These are phyloP conservation scores for Rhexocercosporidium sp. DNA, from an alignment of 2,329 filamentous ascomycete species.

Conservation along the genomic window DNA sequence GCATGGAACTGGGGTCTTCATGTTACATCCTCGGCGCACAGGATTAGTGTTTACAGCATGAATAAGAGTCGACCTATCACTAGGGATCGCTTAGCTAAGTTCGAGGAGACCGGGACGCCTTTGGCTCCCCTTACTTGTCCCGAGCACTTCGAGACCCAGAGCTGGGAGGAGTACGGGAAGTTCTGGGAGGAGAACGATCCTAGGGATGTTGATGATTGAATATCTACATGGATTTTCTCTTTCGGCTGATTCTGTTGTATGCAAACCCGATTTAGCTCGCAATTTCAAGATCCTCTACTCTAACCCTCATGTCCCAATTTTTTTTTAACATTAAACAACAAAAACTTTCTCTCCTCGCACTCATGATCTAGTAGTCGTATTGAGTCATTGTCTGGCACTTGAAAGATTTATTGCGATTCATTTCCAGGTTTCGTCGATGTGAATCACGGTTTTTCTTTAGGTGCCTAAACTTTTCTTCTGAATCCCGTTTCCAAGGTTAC, in stretches of 20 bases:
- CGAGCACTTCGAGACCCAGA: constrained; percentile 17
- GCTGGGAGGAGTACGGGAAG: constrained; percentile 15
- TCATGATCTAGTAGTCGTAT: no score
- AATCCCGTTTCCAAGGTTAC: no score
- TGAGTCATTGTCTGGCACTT: no score
- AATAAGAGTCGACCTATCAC: constrained; percentile 58
- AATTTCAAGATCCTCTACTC: neutral
- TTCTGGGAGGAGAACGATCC: constrained; percentile 22
- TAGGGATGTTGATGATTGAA: constrained; percentile 21
- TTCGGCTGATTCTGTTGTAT: neutral
- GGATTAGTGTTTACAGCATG: constrained; percentile 66
- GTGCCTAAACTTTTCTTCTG: no score
- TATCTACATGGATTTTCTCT: neutral
- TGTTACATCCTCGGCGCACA: constrained; percentile 66
- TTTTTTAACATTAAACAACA: neutral
- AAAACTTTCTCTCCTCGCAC: neutral
- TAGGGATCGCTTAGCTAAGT: constrained; percentile 53
- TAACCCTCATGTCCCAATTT: neutral
- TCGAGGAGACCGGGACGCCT: constrained; percentile 53
- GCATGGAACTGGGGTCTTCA: constrained; percentile 70
- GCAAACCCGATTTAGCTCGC: neutral
- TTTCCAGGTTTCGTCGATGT: no score
- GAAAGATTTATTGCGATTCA: no score
- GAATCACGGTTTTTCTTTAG: no score
- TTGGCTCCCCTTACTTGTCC: constrained; percentile 57